Base-by-base conservation (phyloP, 225 moss, liverwort and hornwort genomes). In the Rhytidiadelphus loreus region DNA sequence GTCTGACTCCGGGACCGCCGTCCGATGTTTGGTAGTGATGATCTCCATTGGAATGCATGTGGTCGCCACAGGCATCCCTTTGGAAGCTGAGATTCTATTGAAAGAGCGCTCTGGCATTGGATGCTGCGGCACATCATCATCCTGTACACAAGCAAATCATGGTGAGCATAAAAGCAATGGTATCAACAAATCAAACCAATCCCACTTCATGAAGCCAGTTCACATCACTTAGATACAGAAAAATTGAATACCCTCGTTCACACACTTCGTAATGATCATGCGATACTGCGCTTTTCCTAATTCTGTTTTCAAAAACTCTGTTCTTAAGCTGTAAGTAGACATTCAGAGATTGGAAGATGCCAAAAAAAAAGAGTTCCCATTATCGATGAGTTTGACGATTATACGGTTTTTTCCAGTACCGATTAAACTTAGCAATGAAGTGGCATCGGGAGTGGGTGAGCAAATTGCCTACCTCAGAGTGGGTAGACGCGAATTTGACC, bases 101-200 rank as follows among this genome's bases (percentile, higher is more conserved):
- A 90, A 89, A 8, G 92, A 87, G 63, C 97, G 93, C 87, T 91
- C 89, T 39, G 98, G 98, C 79, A 96, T 86, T 11, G 89, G 92
- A 16, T 93, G 90, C 89, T 91, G 90, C 21, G 97, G 97, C 14
- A 97, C 92, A 86, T 97, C 96, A 48, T 89, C 96, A 37, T 92
- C 87, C 97, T 96, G 87, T 26, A 86, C 20, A 58, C 13, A 46
- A 58, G 41, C 22, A 17, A 35, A 16, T 18, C 14, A 13, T 4
- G 3, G 21, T 87, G 28, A 92, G 82, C 24, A 50, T 30, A 16
- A 39, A 28, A 50, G 7, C 48, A 35, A 30, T 28, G 11, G 12
- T 5, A 44, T 79, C 12, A 44, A 8, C 24, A 21, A 33, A 18
- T 30, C 39, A 24, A 58, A 28, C 33, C 50, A 23, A 3, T 76